Percentiles rank a stretch among this genome's conserved stretches.
Evolutionary conservation across 306 rosid genomes (phyloP).

Genomic region (Quercus parvula): DNA sequence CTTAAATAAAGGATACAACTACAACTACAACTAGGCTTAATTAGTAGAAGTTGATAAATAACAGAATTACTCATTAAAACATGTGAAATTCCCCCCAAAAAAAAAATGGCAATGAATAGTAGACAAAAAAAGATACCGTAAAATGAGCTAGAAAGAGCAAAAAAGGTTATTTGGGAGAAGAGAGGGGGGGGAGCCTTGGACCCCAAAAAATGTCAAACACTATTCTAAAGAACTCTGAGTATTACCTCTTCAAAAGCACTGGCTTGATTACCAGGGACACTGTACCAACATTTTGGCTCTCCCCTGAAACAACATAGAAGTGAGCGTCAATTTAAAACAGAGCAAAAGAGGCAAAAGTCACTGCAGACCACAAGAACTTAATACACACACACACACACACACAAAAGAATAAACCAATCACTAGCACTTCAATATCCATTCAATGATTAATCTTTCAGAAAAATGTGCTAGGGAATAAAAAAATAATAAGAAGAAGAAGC

Average conservation of each 20-base stretch:
- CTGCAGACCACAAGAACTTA: conserved; percentile 3
- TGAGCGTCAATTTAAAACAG: conserved; percentile 12
- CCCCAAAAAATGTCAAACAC: neutral
- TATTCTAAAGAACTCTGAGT: neutral
- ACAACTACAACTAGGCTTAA: neutral
- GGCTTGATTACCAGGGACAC: conserved; percentile 92
- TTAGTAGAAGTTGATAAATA: neutral
- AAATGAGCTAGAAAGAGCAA: neutral
- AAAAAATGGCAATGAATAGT: neutral
- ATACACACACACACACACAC: neutral
- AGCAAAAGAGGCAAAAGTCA: conserved; percentile 10
- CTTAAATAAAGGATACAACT: neutral
- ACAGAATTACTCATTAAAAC: neutral
- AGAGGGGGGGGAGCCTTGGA: neutral
- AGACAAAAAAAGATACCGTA: neutral
- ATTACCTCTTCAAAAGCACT: conserved; percentile 85
- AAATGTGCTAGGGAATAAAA: neutral
- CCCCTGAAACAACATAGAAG: conserved; percentile 67
- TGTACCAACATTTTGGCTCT: conserved; percentile 99
- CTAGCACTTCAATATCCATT: neutral
- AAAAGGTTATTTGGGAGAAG: neutral
- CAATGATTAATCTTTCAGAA: neutral
- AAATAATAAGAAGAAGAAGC: neutral
- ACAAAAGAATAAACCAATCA: neutral
- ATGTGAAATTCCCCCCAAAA: neutral